These are phyloP conservation scores for Paspalum notatum DNA, from an alignment of 176 grass and related monocot genomes.

Conservation along the genomic window DNA sequence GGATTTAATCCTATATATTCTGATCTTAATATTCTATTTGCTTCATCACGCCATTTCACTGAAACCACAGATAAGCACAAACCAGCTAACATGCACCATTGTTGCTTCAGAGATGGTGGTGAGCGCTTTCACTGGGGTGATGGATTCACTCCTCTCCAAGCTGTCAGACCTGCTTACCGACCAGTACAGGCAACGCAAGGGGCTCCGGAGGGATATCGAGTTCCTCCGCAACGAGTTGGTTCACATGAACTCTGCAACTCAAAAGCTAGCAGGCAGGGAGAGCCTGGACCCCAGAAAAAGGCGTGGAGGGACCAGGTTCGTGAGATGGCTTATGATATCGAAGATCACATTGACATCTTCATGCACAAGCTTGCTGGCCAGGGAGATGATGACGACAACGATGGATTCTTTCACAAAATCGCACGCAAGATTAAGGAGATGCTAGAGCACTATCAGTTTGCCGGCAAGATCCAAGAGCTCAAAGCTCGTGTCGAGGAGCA, in stretches of 20 bases:
- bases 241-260: background rate
- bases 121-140: background rate
- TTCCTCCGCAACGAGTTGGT: background rate
- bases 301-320: background rate
- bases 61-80: background rate
- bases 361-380: background rate
- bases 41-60: background rate
- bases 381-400: background rate
- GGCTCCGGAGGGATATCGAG: background rate
- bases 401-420: background rate
- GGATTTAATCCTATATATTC: too few species aligned
- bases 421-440: background rate
- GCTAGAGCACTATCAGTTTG: background rate
- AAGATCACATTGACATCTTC: constrained; percentile 10
- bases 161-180: background rate
- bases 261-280: background rate
- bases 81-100: background rate
- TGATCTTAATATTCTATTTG: too few species aligned
- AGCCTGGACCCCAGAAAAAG: background rate
- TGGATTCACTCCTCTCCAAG: constrained; percentile 7
- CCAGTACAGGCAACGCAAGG: background rate
- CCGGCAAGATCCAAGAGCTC: background rate
- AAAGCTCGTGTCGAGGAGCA: background rate
- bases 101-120: background rate
- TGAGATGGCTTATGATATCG: constrained; percentile 15